These are phyloP conservation scores for Termitomyces sp. DNA, from an alignment of 768 basidiomycete species.

Conservation along the genomic window DNA sequence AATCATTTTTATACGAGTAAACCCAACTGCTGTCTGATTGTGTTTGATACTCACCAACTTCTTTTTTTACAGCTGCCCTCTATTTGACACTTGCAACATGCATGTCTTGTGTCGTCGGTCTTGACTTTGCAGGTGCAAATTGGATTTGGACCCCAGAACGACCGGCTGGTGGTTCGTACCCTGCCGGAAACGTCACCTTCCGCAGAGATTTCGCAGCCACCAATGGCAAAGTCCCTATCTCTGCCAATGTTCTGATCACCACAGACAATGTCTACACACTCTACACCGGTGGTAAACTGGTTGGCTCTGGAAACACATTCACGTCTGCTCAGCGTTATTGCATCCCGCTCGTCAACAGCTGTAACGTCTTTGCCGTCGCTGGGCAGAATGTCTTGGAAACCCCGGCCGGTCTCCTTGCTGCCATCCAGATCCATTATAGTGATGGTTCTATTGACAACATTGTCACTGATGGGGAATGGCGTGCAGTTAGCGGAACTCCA, in stretches of 20 bases:
- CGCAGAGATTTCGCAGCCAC: constrained; percentile 21
- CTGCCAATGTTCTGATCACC: constrained; percentile 24
- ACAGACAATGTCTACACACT: constrained; percentile 24
- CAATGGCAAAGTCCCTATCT: constrained; percentile 20
- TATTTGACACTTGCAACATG: constrained; percentile 4
- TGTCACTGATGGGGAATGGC: constrained; percentile 26
- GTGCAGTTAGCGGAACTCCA: constrained; percentile 15
- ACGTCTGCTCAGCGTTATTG: constrained; percentile 20
- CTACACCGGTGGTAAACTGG: constrained; percentile 22
- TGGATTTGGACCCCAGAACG: constrained; percentile 27
- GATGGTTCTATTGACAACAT: constrained; percentile 24
- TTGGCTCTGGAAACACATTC: constrained; percentile 17
- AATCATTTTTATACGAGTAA: background rate
- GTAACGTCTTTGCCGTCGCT: constrained; percentile 26
- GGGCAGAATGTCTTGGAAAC: constrained; percentile 12
- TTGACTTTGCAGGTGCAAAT: constrained; percentile 12
- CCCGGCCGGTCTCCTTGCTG: constrained; percentile 24
- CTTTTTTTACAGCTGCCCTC: background rate
- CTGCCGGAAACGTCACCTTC: constrained; percentile 22
- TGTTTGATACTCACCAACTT: background rate
- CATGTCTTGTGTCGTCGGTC: constrained; percentile 4
- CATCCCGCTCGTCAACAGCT: constrained; percentile 17
- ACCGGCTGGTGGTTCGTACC: constrained; percentile 12
- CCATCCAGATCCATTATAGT: constrained; percentile 23
- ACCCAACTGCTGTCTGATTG: background rate